Conservation (phyloP, 2,329 filamentous ascomycete genomes). For the Pseudogymnoascus sp. region DNA sequence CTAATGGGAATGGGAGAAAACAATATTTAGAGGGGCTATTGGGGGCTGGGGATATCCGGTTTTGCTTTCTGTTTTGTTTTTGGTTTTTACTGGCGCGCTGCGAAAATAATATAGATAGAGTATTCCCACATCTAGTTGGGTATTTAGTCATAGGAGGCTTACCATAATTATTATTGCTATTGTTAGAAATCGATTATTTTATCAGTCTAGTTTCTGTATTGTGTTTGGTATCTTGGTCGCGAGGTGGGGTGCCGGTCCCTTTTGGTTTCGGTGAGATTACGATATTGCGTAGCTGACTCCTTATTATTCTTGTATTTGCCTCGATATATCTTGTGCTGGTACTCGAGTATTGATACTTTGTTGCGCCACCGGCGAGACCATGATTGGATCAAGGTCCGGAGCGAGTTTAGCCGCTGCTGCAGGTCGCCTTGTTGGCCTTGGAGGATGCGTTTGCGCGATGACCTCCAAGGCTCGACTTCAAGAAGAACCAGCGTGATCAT, state of each 20-base stretch:
- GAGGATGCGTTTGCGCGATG: too few species aligned
- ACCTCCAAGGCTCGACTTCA: neutral
- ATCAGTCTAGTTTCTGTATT: neutral
- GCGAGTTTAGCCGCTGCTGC: too few species aligned
- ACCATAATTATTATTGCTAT: neutral
- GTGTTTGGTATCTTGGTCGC: neutral
- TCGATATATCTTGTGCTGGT: too few species aligned
- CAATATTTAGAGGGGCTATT: neutral
- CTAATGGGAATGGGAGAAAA: neutral
- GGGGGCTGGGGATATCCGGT: neutral
- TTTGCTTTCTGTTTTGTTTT: neutral
- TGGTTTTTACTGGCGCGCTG: neutral
- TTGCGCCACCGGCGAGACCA: too few species aligned
- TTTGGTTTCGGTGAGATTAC: too few species aligned
- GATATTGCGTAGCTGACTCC: too few species aligned
- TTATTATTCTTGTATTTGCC: too few species aligned
- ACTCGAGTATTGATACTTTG: too few species aligned
- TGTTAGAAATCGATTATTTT: neutral
- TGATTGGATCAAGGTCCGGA: too few species aligned
- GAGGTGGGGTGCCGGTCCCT: too few species aligned
- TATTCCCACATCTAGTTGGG: neutral
- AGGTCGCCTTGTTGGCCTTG: too few species aligned
- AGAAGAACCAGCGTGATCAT: neutral
- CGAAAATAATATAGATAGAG: slow-evolving; percentile 2
- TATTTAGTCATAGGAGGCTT: neutral